Percentiles rank a stretch among this genome's conserved stretches.
phyloP scores from a whole-genome alignment of 2,329 filamentous ascomycete genomes.

The Fusarium compactum region DNA sequence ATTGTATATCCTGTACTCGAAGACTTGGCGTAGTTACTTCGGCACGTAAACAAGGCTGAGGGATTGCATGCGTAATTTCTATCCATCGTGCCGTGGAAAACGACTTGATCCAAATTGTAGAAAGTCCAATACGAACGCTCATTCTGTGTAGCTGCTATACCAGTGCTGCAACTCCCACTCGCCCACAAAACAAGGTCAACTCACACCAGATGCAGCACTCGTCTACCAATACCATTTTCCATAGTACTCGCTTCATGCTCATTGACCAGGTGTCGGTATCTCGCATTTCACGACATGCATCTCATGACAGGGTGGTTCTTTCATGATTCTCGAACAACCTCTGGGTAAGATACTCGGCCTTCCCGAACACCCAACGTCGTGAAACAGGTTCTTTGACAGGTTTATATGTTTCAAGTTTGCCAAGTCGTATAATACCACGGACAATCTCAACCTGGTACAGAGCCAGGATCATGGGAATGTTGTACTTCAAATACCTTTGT shows the following conservation, averaged over 20 bases:
- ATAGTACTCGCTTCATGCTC: background rate
- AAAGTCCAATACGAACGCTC: background rate
- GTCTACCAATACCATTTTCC: background rate
- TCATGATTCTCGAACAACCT: background rate
- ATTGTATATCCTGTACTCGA: background rate
- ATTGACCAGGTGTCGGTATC: background rate
- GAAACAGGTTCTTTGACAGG: background rate
- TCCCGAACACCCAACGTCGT: background rate
- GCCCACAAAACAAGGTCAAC: no score
- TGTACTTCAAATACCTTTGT: slow-evolving; percentile 11
- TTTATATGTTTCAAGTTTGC: background rate
- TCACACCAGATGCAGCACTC: background rate
- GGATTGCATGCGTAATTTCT: background rate
- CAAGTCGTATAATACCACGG: background rate
- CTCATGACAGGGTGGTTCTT: background rate
- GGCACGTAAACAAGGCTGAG: background rate
- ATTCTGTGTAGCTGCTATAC: background rate
- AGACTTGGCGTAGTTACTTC: background rate
- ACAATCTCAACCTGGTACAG: background rate
- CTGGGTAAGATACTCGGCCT: slow-evolving; percentile 34
- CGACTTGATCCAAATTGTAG: background rate
- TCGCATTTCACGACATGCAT: background rate
- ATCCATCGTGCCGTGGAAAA: background rate
- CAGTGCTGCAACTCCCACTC: background rate
- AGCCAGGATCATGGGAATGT: background rate